A percentile compares a stretch with the other conserved stretches of the same genome.
These are phyloP conservation scores for Ganoderma multipileum DNA, from an alignment of 1,284 basidiomycete species.

Conservation along the genomic window DNA sequence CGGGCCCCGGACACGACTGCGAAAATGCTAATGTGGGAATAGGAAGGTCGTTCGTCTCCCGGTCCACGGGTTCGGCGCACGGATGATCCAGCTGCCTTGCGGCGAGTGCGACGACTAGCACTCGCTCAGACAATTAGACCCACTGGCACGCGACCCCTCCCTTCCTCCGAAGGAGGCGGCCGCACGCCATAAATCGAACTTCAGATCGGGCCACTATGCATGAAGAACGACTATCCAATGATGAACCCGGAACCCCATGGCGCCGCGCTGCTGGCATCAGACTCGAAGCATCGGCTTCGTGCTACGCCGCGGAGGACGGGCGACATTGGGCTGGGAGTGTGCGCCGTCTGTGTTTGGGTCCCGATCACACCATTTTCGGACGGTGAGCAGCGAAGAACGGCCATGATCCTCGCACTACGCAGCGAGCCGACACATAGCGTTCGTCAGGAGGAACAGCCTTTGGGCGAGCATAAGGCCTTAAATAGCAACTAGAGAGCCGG, in stretches of 20 bases:
- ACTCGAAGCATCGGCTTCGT: background rate
- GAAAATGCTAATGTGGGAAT: background rate
- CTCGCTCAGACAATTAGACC: background rate
- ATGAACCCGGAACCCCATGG: background rate
- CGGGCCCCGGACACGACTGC: background rate
- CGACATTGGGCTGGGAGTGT: background rate
- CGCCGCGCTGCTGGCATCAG: background rate
- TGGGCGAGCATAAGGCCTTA: background rate
- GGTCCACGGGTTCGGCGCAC: background rate
- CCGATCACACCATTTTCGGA: background rate
- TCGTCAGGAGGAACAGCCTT: background rate
- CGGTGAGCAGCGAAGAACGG: background rate
- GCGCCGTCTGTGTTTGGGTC: background rate
- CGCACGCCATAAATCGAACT: background rate
- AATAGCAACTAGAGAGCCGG: too few relatives aligned
- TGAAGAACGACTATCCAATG: background rate
- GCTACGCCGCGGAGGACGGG: background rate
- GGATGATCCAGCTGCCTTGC: background rate
- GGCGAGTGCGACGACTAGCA: background rate
- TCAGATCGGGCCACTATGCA: background rate
- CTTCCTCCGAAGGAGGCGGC: background rate
- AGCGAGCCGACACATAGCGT: background rate
- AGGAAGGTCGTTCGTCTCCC: background rate
- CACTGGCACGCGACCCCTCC: background rate
- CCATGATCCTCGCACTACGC: background rate